These are phyloP conservation scores for Alternaria gaisen DNA, from an alignment of 2,329 filamentous ascomycete species.

Conservation along the genomic window DNA sequence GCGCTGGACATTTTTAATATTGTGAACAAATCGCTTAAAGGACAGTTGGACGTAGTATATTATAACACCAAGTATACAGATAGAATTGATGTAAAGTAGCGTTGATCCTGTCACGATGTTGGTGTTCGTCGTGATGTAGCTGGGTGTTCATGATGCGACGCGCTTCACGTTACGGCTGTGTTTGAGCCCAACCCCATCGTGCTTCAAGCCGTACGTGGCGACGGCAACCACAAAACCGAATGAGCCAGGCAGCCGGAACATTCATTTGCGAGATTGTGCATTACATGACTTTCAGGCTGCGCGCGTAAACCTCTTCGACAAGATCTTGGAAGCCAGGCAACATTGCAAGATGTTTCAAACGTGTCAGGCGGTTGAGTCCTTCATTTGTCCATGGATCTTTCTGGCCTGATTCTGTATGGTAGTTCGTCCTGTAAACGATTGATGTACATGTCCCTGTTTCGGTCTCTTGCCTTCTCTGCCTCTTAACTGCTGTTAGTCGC, in stretches of 20 bases:
- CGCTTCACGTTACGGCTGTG: constrained; percentile 46
- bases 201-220: constrained; percentile 29
- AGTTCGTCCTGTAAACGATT: not conserved
- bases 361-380: constrained; percentile 12
- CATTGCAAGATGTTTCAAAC: constrained; percentile 22
- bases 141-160: constrained; percentile 39
- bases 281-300: constrained; percentile 3
- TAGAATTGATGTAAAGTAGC: not conserved
- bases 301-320: constrained; percentile 2
- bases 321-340: constrained; percentile 12
- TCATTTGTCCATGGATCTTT: constrained; percentile 14
- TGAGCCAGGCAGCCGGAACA: constrained; percentile 23
- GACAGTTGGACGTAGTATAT: not conserved
- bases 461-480: not conserved
- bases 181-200: constrained; percentile 39
- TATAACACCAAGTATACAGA: not conserved
- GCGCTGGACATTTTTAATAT: not conserved
- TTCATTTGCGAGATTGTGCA: constrained; percentile 36
- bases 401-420: not conserved
- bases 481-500: not conserved
- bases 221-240: constrained; percentile 13
- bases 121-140: constrained; percentile 22
- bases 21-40: not conserved
- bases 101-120: constrained; percentile 7
- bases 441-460: constrained; percentile 11